Conservation (phyloP, 2,329 filamentous ascomycete species). For the Penicillium expansum region DNA sequence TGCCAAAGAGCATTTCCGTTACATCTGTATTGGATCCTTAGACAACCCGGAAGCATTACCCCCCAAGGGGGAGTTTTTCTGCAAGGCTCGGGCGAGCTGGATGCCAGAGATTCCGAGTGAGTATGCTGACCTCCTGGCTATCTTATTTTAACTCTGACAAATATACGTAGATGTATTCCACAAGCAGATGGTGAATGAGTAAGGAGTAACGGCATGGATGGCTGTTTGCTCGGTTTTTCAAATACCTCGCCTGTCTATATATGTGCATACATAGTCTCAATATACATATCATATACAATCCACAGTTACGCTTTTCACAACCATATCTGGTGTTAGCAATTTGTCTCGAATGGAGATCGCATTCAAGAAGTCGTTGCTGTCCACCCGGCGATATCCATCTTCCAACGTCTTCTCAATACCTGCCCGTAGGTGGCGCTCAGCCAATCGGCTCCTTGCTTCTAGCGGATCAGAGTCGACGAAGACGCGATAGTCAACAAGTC, state of each 20-base stretch:
- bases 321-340: conserved; percentile 27
- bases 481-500: conserved; percentile 42
- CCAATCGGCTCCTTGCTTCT: conserved; percentile 40
- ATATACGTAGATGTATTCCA: conserved; percentile 43
- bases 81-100: conserved; percentile 48
- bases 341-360: conserved; percentile 29
- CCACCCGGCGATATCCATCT: conserved; percentile 36
- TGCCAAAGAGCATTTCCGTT: conserved; percentile 37
- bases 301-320: conserved; percentile 24
- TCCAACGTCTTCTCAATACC: conserved; percentile 44
- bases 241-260: not conserved
- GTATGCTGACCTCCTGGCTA: conserved; percentile 10
- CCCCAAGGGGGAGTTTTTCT: conserved; percentile 58
- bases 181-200: conserved; percentile 48
- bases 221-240: not conserved
- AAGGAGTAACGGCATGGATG: not conserved
- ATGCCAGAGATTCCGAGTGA: conserved; percentile 51
- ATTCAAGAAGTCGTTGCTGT: conserved; percentile 42
- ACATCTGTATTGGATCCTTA: conserved; percentile 51
- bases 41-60: conserved; percentile 50
- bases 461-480: conserved; percentile 42
- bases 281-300: not conserved
- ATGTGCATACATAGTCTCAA: not conserved
- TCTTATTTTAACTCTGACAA: conserved; percentile 12
- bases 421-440: conserved; percentile 39